A percentile compares a stretch with the other conserved stretches of the same genome.
phyloP scores from a whole-genome alignment of 768 basidiomycete species.

The Mycena haematopus region DNA sequence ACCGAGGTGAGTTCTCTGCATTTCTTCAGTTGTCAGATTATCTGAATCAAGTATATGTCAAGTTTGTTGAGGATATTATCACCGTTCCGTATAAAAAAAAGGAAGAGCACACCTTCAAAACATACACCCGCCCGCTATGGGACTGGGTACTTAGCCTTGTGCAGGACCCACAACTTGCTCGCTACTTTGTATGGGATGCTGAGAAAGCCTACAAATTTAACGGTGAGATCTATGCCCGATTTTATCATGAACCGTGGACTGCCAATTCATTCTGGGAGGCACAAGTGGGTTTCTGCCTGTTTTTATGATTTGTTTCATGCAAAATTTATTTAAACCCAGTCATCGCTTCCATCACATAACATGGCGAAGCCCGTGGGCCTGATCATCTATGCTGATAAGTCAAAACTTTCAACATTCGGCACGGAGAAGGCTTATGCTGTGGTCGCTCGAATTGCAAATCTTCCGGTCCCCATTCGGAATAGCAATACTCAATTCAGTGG shows the following conservation, averaged over 20 bases:
- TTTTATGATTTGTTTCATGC: no score
- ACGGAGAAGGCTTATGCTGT: conserved; percentile 30
- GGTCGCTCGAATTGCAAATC: conserved; percentile 25
- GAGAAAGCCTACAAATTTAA: conserved; percentile 36
- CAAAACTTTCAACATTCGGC: conserved; percentile 26
- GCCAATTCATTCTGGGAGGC: conserved; percentile 28
- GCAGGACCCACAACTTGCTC: conserved; percentile 29
- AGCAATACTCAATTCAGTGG: conserved; percentile 25
- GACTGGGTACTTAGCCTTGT: conserved; percentile 36
- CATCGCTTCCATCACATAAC: no score
- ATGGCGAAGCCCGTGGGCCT: no score
- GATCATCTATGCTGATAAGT: no score
- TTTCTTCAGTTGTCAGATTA: no score
- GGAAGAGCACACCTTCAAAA: conserved; percentile 13
- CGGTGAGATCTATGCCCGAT: conserved; percentile 32
- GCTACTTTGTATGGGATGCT: conserved; percentile 40
- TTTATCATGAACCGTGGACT: conserved; percentile 46
- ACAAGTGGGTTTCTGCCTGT: no score
- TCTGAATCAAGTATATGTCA: no score
- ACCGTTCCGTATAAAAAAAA: not conserved
- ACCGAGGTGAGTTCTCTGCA: not conserved
- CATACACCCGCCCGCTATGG: conserved; percentile 33
- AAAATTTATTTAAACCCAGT: no score
- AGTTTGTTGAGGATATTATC: no score
- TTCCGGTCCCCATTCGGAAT: conserved; percentile 24